Base-by-base conservation (phyloP, 2,329 filamentous ascomycete genomes). In the Aureobasidium sp. region DNA sequence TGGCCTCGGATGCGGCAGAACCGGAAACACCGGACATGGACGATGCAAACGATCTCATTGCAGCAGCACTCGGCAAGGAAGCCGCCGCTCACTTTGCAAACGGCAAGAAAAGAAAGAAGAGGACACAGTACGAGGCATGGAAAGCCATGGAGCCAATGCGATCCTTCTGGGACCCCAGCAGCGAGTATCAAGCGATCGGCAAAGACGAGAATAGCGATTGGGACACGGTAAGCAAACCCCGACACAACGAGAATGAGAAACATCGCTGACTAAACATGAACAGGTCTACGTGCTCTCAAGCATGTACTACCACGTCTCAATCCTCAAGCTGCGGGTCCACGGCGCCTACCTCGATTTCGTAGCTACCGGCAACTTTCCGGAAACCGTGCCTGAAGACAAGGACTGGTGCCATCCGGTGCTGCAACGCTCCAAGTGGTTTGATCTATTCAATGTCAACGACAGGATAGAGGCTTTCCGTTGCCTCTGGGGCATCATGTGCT, bases 241-340 rank as follows among this genome's bases (percentile, higher is more conserved):
- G 20, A 51, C 15, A 22, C 22, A 20, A 14, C 37, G 39, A 41
- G n/a, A 36, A 41, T 31, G 27, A 17, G 20, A 53, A 4, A 5
- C 42, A 5, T 22, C 51, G 22, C 61, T 65, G 34, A 65, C 37
- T n/a, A 8, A 11, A 15, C n/a, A 25, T 22, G 6, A 11, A 11
- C 67, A 86, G 82, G 78, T 86, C 57, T 86, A 83, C 71, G 79
- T 86, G 77, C 68, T 86, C 52, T 86, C 84, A 14, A 82, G 82
- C 27, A 75, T 86, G 65, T 86, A 86, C 69, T 84, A 85, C 71
- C 84, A 87, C 66, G 76, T 86, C 64, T 79, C 81, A 62, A 79
- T 87, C 52, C 70, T 87, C 58, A 83, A 82, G 66, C 74, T 87
- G 52, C 80, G 78, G 36, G 77, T 87, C 48, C 83, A 86, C 69